Evolutionary conservation across 306 rosid species (phyloP), one percentile per base, ranked within the genome.

Genomic region (Betula pendula): DNA sequence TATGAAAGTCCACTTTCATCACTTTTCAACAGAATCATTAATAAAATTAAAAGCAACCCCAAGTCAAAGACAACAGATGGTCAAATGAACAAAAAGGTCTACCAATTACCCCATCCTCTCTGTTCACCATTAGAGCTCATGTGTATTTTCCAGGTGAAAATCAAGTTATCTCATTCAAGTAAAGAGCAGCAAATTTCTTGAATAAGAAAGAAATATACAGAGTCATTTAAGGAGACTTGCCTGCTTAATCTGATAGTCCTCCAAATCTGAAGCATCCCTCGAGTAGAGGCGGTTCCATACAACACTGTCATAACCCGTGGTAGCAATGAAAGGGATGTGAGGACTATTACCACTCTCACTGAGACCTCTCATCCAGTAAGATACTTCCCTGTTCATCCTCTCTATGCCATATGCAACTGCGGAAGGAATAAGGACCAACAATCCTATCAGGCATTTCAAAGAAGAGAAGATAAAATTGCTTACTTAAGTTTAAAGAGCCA

Each of bases 231-330:
- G 20, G 69, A 72, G 47, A 73, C 80, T 81, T 87, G 81, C 99
- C 97, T 89, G 90, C 44, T 87, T 82, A 78, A 76, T 71, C 74
- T 89, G 91, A 79, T 75, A 90, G 62, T 88, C 96, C 56, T 81
- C 80, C 71, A 86, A 77, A 48, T 89, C 93, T 11, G 87, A 78
- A 22, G 80, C 6, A 73, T 95, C 99, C 73, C 96, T 90, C 0
- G 99, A 95, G 88, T 90, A 92, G 70, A 95, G 84, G 60, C 97
- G 97, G 68, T 92, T 95, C 97, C 99, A 95, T 74, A 95, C 99
- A 52, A 95, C 91, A 25, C 99, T 90, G 70, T 95, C 97, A 75
- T 90, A 92, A 50, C 99, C 99, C 80, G 89, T 88, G 7, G 97
- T 90, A 48, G 99, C 99, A 25, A 92, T 85, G 77, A 92, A 92